Evolutionary conservation across 768 basidiomycete species (phyloP).

Genomic region (Neoboletus magnificus): DNA sequence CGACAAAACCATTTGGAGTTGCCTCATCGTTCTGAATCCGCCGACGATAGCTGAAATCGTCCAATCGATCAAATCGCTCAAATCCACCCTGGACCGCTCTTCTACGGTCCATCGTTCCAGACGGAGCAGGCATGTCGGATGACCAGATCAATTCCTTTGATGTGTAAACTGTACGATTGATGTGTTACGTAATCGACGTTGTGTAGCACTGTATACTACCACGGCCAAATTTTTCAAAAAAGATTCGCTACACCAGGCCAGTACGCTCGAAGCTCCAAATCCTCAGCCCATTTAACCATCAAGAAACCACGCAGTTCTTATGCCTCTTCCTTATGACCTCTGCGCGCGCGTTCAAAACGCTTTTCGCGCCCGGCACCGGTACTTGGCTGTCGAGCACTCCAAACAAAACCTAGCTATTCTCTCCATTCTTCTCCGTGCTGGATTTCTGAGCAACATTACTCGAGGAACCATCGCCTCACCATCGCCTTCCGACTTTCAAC

Average conservation of each 20-base stretch:
- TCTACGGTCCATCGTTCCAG: constrained; percentile 60
- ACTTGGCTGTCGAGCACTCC: constrained; percentile 75
- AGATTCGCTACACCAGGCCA: not conserved
- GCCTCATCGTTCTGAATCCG: not conserved
- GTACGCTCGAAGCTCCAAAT: not conserved
- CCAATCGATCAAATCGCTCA: constrained; percentile 64
- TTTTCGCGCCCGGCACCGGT: constrained; percentile 80
- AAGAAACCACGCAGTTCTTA: constrained; percentile 5
- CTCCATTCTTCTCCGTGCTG: constrained; percentile 85
- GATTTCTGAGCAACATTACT: constrained; percentile 80
- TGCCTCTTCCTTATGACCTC: constrained; percentile 77
- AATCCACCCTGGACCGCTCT: constrained; percentile 59
- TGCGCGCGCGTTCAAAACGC: constrained; percentile 92
- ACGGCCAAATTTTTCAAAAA: not conserved
- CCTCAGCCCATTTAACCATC: not conserved
- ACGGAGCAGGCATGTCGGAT: constrained; percentile 58
- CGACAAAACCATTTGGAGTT: not conserved
- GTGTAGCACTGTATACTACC: not conserved
- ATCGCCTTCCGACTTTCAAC: constrained; percentile 59
- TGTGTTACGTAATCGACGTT: constrained; percentile 13
- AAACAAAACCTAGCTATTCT: constrained; percentile 91
- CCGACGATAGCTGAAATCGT: constrained; percentile 65
- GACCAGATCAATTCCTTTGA: constrained; percentile 4
- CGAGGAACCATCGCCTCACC: constrained; percentile 70
- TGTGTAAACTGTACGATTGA: not conserved